phyloP scores from a whole-genome alignment of 495 filamentous ascomycete species.

The Jackrogersella multiformis region DNA sequence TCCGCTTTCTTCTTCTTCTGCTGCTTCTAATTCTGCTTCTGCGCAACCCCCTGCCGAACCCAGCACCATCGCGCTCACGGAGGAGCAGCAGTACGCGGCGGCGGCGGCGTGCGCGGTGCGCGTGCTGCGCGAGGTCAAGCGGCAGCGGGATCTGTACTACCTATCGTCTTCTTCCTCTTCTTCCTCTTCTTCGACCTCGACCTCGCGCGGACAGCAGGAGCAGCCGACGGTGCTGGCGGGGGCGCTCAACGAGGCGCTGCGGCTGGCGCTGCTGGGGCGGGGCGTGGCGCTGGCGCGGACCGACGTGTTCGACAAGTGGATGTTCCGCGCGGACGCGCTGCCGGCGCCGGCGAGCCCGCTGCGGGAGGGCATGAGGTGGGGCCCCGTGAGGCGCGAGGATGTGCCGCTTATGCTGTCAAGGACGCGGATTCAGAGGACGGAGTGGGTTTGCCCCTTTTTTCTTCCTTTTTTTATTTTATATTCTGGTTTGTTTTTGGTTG shows the following conservation, averaged over 20 bases:
- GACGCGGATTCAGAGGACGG: slow-evolving; percentile 47
- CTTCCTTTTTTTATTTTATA: not conserved
- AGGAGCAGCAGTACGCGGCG: not conserved
- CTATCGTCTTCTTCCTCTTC: too few relatives aligned
- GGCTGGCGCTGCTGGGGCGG: slow-evolving; percentile 32
- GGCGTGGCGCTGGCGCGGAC: slow-evolving; percentile 38
- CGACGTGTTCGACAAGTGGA: slow-evolving; percentile 55
- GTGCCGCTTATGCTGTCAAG: slow-evolving; percentile 46
- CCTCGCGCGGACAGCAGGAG: too few relatives aligned
- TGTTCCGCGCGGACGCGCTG: slow-evolving; percentile 49
- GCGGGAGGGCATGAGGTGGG: slow-evolving; percentile 46
- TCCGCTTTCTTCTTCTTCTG: not conserved
- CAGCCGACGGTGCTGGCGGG: slow-evolving; percentile 44
- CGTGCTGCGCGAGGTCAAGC: slow-evolving; percentile 35
- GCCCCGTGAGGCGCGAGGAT: slow-evolving; percentile 44
- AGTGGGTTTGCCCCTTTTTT: slow-evolving; percentile 45
- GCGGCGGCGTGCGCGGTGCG: slow-evolving; percentile 7
- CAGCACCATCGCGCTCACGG: too few relatives aligned
- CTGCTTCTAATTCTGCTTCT: too few relatives aligned
- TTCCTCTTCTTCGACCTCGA: too few relatives aligned
- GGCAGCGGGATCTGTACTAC: slow-evolving; percentile 30
- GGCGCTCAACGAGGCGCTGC: slow-evolving; percentile 45
- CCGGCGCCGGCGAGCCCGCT: slow-evolving; percentile 24
- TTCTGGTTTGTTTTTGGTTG: too few relatives aligned
- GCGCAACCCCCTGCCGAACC: too few relatives aligned